Conservation (phyloP, 768 basidiomycete genomes). For the Pleurotus eryngii region DNA sequence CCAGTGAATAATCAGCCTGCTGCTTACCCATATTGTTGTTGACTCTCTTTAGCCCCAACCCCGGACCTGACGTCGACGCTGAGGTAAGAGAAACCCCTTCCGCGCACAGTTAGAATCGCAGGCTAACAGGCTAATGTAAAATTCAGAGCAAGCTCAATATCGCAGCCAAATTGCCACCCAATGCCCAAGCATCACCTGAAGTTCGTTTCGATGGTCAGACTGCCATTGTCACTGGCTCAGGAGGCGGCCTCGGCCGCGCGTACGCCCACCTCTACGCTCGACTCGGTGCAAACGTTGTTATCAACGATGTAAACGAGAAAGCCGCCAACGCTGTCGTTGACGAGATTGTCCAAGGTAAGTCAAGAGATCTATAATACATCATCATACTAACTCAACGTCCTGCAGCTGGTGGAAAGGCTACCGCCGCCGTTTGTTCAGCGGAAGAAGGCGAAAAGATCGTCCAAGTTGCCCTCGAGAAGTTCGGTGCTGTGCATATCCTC, state of each 20-base stretch:
- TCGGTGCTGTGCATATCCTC: slow-evolving; percentile 84
- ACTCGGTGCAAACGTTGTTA: slow-evolving; percentile 94
- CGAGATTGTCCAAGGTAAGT: slow-evolving; percentile 75
- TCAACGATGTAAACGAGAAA: slow-evolving; percentile 92
- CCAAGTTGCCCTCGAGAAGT: slow-evolving; percentile 80
- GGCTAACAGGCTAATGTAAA: no score
- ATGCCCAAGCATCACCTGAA: slow-evolving; percentile 62
- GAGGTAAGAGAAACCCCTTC: slow-evolving; percentile 31
- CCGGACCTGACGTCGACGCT: slow-evolving; percentile 60
- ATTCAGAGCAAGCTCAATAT: slow-evolving; percentile 54
- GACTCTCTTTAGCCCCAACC: slow-evolving; percentile 51
- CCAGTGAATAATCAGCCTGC: slow-evolving; percentile 44
- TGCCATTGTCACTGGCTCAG: slow-evolving; percentile 91
- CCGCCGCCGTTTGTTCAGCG: slow-evolving; percentile 77
- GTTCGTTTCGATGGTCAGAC: slow-evolving; percentile 89
- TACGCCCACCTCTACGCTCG: slow-evolving; percentile 91
- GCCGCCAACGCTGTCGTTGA: slow-evolving; percentile 79
- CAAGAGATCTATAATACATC: slow-evolving; percentile 6
- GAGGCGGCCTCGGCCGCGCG: slow-evolving; percentile 88
- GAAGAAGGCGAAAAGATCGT: slow-evolving; percentile 92
- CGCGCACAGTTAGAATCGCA: background rate
- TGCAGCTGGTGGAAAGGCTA: slow-evolving; percentile 86
- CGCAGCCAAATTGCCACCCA: slow-evolving; percentile 61
- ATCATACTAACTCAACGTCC: background rate
- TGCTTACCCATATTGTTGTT: background rate